phyloP scores from a whole-genome alignment of 306 rosid genomes.

The Nissolia schottii region DNA sequence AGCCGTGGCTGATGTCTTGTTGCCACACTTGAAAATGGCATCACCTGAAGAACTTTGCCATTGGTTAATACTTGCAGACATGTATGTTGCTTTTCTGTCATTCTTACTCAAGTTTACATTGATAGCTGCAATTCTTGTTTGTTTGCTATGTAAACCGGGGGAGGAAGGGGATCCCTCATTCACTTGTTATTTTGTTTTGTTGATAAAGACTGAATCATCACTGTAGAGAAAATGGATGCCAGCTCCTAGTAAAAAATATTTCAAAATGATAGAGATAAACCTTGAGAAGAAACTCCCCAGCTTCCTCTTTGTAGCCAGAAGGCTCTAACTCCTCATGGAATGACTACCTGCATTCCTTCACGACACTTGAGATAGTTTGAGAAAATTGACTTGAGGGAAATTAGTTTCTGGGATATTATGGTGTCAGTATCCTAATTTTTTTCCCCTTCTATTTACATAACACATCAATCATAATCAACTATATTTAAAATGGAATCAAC shows the following conservation, averaged over 20 bases:
- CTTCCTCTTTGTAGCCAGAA: background rate
- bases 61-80: conserved; percentile 83
- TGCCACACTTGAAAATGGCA: conserved; percentile 76
- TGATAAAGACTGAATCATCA: too few relatives aligned
- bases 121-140: background rate
- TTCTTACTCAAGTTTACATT: conserved; percentile 9
- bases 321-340: too few relatives aligned
- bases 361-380: too few relatives aligned
- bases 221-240: too few relatives aligned
- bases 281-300: background rate
- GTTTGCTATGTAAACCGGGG: background rate
- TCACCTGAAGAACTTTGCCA: conserved; percentile 86
- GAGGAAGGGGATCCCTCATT: background rate
- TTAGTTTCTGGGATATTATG: too few relatives aligned
- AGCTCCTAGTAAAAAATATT: too few relatives aligned
- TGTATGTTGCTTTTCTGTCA: conserved; percentile 47
- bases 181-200: background rate
- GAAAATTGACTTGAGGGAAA: too few relatives aligned
- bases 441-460: too few relatives aligned
- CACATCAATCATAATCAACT: too few relatives aligned
- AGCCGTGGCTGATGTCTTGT: conserved; percentile 80
- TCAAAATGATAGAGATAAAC: background rate
- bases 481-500: too few relatives aligned
- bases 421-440: too few relatives aligned
- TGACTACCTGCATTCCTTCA: too few relatives aligned